Conservation (phyloP, 805 yeast species). For the Wickerhamomyces canadensis region DNA sequence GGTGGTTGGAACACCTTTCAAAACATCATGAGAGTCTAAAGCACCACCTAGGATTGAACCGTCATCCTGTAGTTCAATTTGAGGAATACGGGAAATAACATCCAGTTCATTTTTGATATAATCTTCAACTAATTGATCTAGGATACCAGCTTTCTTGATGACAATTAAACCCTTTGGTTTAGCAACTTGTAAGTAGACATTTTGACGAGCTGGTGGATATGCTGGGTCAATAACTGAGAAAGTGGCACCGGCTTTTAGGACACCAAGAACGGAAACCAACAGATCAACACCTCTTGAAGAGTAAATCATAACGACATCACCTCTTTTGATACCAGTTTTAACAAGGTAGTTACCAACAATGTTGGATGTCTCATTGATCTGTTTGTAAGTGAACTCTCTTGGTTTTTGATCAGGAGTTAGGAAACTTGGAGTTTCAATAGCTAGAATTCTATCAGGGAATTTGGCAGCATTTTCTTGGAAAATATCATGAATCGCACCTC, state of each 20-base stretch:
- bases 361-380: slow-evolving; percentile 90
- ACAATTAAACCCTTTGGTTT: slow-evolving; percentile 89
- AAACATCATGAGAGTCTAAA: slow-evolving; percentile 38
- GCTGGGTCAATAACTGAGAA: slow-evolving; percentile 99
- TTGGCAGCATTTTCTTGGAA: slow-evolving; percentile 80
- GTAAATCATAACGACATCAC: slow-evolving; percentile 96
- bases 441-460: slow-evolving; percentile 85
- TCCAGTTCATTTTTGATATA: slow-evolving; percentile 70
- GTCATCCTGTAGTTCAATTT: slow-evolving; percentile 69
- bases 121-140: slow-evolving; percentile 72
- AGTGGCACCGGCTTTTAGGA: slow-evolving; percentile 96
- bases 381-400: slow-evolving; percentile 75
- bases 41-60: slow-evolving; percentile 66
- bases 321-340: slow-evolving; percentile 73
- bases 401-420: slow-evolving; percentile 43
- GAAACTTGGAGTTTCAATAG: slow-evolving; percentile 82
- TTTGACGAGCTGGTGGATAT: slow-evolving; percentile 97
- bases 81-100: slow-evolving; percentile 69
- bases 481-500: slow-evolving; percentile 96
- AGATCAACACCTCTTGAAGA: slow-evolving; percentile 97
- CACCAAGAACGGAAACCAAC: slow-evolving; percentile 97
- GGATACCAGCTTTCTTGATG: slow-evolving; percentile 80
- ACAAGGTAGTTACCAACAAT: slow-evolving; percentile 86
- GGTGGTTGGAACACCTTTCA: slow-evolving; percentile 41
- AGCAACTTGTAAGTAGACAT: slow-evolving; percentile 87